Conservation (phyloP, 176 grass and related monocot species). For the Phyllostachys edulis region DNA sequence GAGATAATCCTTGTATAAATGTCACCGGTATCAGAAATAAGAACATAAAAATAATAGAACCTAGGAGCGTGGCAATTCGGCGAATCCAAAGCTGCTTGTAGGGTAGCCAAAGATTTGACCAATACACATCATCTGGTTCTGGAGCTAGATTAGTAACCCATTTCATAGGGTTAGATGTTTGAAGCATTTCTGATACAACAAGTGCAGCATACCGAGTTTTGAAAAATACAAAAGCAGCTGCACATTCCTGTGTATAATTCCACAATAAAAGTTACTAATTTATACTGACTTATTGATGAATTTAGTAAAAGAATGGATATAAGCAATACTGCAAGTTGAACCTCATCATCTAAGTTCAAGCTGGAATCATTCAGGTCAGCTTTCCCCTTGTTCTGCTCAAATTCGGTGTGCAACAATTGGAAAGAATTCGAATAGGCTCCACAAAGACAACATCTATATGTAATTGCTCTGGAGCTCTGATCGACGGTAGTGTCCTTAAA, state of each 20-base stretch:
- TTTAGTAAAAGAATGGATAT: slow-evolving; percentile 25
- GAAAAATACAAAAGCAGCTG: slow-evolving; percentile 87
- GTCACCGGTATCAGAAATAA: slow-evolving; percentile 84
- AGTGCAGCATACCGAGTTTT: slow-evolving; percentile 92
- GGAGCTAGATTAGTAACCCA: slow-evolving; percentile 87
- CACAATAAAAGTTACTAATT: slow-evolving; percentile 19
- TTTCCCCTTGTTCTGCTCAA: slow-evolving; percentile 47
- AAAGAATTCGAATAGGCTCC: slow-evolving; percentile 64
- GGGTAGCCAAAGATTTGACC: slow-evolving; percentile 96
- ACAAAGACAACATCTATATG: slow-evolving; percentile 66
- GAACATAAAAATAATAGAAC: slow-evolving; percentile 76
- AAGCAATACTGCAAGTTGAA: slow-evolving; percentile 23
- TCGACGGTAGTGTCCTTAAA: slow-evolving; percentile 51
- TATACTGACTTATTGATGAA: neutral
- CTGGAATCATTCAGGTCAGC: slow-evolving; percentile 32
- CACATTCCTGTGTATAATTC: slow-evolving; percentile 62
- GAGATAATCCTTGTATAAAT: slow-evolving; percentile 88
- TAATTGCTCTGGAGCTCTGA: slow-evolving; percentile 43
- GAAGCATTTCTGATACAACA: slow-evolving; percentile 71
- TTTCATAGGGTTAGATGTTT: slow-evolving; percentile 83
- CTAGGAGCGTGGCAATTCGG: slow-evolving; percentile 65
- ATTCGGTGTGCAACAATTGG: slow-evolving; percentile 45
- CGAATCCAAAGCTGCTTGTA: slow-evolving; percentile 85
- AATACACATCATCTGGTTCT: slow-evolving; percentile 91
- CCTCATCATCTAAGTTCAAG: slow-evolving; percentile 50